Conservation (phyloP, 768 basidiomycete genomes). For the Pleurotus salmoneostramineus region DNA sequence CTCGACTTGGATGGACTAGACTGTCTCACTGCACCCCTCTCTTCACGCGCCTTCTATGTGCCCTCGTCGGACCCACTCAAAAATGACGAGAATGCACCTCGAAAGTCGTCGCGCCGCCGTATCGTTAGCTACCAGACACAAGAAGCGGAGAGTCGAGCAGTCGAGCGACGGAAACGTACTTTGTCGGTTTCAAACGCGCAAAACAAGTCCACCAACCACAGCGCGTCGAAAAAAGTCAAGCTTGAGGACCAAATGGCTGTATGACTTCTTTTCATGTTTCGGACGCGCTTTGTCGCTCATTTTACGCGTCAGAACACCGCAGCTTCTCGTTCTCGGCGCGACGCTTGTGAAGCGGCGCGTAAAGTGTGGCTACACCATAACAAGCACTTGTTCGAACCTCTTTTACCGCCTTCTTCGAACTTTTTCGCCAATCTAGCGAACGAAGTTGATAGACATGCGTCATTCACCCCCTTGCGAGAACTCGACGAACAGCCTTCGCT, state of each 20-base stretch:
- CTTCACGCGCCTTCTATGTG: neutral
- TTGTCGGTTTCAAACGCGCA: conserved; percentile 1
- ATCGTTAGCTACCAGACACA: neutral
- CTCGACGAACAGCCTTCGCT: conserved; percentile 44
- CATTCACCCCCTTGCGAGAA: conserved; percentile 31
- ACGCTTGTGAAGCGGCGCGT: conserved; percentile 33
- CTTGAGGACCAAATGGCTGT: neutral
- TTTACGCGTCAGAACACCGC: conserved; percentile 32
- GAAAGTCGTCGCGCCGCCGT: neutral
- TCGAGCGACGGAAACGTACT: conserved; percentile 1
- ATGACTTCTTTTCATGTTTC: neutral
- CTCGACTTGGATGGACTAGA: conserved; percentile 5
- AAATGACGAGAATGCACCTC: neutral
- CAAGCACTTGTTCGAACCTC: conserved; percentile 37
- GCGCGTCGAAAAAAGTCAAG: conserved; percentile 9
- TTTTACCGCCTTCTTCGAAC: conserved; percentile 35
- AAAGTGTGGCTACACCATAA: conserved; percentile 45
- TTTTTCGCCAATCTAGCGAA: conserved; percentile 33
- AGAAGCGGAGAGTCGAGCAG: neutral
- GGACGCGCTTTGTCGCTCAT: neutral
- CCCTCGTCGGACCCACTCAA: neutral
- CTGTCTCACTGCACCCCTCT: neutral
- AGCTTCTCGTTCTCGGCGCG: conserved; percentile 29
- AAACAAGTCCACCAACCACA: neutral
- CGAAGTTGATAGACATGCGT: conserved; percentile 17